Evolutionary conservation across 768 basidiomycete genomes (phyloP).

Genomic region (Mycena metata): DNA sequence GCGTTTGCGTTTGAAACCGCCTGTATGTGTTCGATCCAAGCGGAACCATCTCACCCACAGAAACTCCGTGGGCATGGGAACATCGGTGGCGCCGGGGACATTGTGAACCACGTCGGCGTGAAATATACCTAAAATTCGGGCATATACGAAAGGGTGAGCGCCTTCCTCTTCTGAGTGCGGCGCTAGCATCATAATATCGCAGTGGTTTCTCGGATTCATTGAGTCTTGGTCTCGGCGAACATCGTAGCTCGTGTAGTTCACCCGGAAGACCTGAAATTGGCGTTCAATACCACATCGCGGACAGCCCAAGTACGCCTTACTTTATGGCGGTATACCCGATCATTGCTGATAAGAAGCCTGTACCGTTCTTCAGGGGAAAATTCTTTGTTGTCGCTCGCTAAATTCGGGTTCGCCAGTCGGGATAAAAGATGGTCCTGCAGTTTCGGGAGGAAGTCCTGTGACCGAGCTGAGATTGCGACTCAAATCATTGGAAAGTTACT

Average conservation of each 20-base stretch:
- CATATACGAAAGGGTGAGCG: constrained; percentile 8
- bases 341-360: constrained; percentile 21
- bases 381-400: constrained; percentile 30
- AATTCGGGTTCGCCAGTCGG: not conserved
- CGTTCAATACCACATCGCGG: too few relatives aligned
- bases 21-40: not conserved
- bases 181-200: too few relatives aligned
- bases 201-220: too few relatives aligned
- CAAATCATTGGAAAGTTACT: too few relatives aligned
- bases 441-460: constrained; percentile 37
- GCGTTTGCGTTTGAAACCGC: not conserved
- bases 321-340: constrained; percentile 41
- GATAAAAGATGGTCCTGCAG: constrained; percentile 40
- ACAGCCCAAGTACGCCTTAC: not conserved
- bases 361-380: constrained; percentile 3
- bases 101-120: constrained; percentile 8
- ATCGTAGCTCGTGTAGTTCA: too few relatives aligned
- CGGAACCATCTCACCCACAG: constrained; percentile 19
- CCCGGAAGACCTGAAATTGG: too few relatives aligned
- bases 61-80: not conserved
- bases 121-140: not conserved
- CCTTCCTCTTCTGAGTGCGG: too few relatives aligned
- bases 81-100: not conserved
- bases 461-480: not conserved
- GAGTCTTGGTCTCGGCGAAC: too few relatives aligned